These are phyloP conservation scores for Pichia sp. DNA, from an alignment of 1,139 yeast species.

Conservation along the genomic window DNA sequence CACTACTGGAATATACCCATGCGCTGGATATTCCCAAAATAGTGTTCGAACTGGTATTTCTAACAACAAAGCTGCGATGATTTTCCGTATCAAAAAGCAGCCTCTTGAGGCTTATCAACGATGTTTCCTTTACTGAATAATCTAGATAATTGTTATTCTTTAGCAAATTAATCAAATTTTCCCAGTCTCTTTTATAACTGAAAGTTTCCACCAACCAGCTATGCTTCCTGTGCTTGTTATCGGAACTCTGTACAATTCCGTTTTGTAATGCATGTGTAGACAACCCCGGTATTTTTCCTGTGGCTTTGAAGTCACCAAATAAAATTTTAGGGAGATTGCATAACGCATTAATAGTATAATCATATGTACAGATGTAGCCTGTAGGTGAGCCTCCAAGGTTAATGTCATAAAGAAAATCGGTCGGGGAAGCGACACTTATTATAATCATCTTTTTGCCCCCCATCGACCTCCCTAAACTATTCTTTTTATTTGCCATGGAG, in stretches of 20 bases:
- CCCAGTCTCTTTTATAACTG: conserved; percentile 49
- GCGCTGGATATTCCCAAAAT: conserved; percentile 55
- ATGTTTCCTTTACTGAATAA: not conserved
- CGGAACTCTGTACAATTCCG: conserved; percentile 1
- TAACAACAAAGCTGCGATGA: conserved; percentile 53
- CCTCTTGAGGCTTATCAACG: conserved; percentile 13
- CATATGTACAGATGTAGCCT: conserved; percentile 60
- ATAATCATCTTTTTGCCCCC: conserved; percentile 51
- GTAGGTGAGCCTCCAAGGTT: conserved; percentile 49
- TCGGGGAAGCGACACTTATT: conserved; percentile 59
- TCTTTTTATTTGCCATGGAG: conserved; percentile 12
- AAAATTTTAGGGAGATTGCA: conserved; percentile 48
- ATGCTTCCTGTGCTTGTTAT: conserved; percentile 26
- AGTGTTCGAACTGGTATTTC: conserved; percentile 57
- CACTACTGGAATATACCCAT: conserved; percentile 41
- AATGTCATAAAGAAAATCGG: conserved; percentile 42
- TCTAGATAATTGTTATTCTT: conserved; percentile 24
- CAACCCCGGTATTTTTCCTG: conserved; percentile 55
- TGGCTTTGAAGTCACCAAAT: conserved; percentile 52
- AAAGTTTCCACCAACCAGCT: conserved; percentile 60
- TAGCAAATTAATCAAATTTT: conserved; percentile 43
- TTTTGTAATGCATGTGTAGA: not conserved
- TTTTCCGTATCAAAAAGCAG: conserved; percentile 18
- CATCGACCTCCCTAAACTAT: not conserved
- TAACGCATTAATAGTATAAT: conserved; percentile 53